Evolutionary conservation across 495 filamentous ascomycete genomes (phyloP).

Genomic region (Penicillium crystallinum): DNA sequence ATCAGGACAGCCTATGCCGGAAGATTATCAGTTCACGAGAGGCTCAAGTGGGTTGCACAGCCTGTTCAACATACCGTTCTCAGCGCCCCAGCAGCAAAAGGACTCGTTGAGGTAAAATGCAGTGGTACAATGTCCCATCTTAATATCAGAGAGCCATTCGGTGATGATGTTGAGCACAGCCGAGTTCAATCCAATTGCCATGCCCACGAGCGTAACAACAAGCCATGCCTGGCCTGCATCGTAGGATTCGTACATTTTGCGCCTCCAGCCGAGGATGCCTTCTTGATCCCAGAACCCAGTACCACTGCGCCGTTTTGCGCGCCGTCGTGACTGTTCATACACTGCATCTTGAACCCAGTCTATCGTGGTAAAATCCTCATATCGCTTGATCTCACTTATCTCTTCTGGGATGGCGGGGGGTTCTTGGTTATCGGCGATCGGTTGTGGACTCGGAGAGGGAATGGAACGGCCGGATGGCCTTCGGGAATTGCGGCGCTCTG

Average conservation of each 20-base stretch:
- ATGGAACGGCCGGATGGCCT: constrained; percentile 68
- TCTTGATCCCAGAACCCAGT: constrained; percentile 71
- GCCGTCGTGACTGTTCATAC: constrained; percentile 77
- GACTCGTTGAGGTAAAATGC: constrained; percentile 97
- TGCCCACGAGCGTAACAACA: constrained; percentile 89
- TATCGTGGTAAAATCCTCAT: constrained; percentile 97
- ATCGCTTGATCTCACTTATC: constrained; percentile 95
- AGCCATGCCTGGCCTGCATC: constrained; percentile 98
- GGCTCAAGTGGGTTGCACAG: background rate
- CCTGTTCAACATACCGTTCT: constrained; percentile 57
- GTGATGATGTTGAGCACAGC: constrained; percentile 93
- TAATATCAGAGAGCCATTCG: constrained; percentile 95
- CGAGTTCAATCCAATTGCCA: constrained; percentile 87
- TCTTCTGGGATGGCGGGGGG: constrained; percentile 78
- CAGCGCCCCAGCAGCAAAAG: constrained; percentile 97
- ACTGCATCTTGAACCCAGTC: constrained; percentile 99
- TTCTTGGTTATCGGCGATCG: constrained; percentile 32
- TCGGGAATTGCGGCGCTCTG: constrained; percentile 54
- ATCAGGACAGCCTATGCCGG: constrained; percentile 63
- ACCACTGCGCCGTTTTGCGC: constrained; percentile 65
- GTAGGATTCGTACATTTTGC: constrained; percentile 79
- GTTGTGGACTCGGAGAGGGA: constrained; percentile 52
- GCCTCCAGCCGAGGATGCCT: constrained; percentile 72
- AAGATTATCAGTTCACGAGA: constrained; percentile 1
- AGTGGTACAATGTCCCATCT: constrained; percentile 87